phyloP scores from a whole-genome alignment of 23 red algal genomes.

The Gracilariopsis chorda region DNA sequence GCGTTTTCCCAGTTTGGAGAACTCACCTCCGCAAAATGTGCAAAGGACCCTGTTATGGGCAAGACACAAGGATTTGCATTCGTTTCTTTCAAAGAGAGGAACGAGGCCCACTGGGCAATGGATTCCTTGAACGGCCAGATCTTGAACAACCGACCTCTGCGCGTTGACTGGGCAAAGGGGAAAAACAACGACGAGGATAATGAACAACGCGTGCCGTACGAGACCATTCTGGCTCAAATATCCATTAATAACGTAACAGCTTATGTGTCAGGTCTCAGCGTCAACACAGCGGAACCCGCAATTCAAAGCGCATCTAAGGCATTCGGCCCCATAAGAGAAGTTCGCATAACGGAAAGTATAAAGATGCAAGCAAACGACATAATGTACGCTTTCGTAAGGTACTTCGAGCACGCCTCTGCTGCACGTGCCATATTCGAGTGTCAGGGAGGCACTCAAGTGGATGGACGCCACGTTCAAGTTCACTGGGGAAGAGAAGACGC shows the following conservation, averaged over 20 bases:
- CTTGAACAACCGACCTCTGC: slow-evolving; percentile 52
- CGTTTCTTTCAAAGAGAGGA: slow-evolving; percentile 55
- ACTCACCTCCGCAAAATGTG: slow-evolving; percentile 59
- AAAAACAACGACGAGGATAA: slow-evolving; percentile 28
- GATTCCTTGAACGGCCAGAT: slow-evolving; percentile 71
- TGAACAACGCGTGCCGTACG: slow-evolving; percentile 16
- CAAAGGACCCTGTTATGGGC: slow-evolving; percentile 44
- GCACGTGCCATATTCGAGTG: slow-evolving; percentile 80
- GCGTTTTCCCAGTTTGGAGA: slow-evolving; percentile 66
- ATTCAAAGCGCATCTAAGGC: slow-evolving; percentile 48
- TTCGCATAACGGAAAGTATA: slow-evolving; percentile 77
- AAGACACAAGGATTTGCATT: slow-evolving; percentile 75
- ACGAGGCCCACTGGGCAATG: slow-evolving; percentile 64
- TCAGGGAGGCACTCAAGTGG: slow-evolving; percentile 46
- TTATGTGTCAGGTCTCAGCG: slow-evolving; percentile 67
- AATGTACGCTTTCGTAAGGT: slow-evolving; percentile 90
- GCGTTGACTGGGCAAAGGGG: slow-evolving; percentile 88
- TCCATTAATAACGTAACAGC: slow-evolving; percentile 70
- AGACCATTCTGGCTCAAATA: slow-evolving; percentile 61
- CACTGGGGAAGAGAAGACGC: slow-evolving; percentile 78
- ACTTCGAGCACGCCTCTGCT: slow-evolving; percentile 70
- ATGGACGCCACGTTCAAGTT: slow-evolving; percentile 38
- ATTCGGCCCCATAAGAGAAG: slow-evolving; percentile 68
- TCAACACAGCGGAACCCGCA: slow-evolving; percentile 15
- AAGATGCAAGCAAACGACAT: slow-evolving; percentile 59